A percentile compares a stretch with the other conserved stretches of the same genome.
Evolutionary conservation across 78 protist genomes (phyloP).

Genomic region (Pigoraptor vietnamica): DNA sequence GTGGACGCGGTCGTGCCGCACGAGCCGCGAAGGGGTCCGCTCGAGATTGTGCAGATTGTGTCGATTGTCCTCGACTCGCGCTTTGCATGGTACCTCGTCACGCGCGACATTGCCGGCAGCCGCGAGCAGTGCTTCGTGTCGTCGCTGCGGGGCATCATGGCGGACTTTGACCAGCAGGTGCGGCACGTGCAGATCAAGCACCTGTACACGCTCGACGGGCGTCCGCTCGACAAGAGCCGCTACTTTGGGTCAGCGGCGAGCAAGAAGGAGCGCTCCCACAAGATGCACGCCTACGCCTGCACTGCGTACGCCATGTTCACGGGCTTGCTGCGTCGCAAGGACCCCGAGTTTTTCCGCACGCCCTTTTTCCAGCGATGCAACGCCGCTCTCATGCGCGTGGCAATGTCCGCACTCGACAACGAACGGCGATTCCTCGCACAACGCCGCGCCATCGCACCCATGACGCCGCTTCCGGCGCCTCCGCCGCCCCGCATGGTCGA

Average conservation of each 20-base stretch:
- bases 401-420: neutral
- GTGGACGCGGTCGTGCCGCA: no score
- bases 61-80: neutral
- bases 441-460: neutral
- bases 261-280: neutral
- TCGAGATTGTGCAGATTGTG: neutral
- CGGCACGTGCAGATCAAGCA: neutral
- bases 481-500: no score
- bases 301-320: neutral
- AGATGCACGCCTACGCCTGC: neutral
- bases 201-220: neutral
- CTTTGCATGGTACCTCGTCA: neutral
- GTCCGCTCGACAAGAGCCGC: neutral
- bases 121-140: neutral
- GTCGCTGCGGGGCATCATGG: neutral
- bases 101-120: neutral
- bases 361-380: neutral
- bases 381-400: neutral
- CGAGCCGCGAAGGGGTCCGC: no score
- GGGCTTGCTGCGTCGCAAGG: neutral
- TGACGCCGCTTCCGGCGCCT: no score
- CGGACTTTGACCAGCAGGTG: neutral
- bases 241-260: neutral
- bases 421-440: neutral
- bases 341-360: neutral